A percentile compares a stretch with the other conserved stretches of the same genome.
Evolutionary conservation across 2,329 filamentous ascomycete genomes (phyloP).

Genomic region (Cytospora piceicola): DNA sequence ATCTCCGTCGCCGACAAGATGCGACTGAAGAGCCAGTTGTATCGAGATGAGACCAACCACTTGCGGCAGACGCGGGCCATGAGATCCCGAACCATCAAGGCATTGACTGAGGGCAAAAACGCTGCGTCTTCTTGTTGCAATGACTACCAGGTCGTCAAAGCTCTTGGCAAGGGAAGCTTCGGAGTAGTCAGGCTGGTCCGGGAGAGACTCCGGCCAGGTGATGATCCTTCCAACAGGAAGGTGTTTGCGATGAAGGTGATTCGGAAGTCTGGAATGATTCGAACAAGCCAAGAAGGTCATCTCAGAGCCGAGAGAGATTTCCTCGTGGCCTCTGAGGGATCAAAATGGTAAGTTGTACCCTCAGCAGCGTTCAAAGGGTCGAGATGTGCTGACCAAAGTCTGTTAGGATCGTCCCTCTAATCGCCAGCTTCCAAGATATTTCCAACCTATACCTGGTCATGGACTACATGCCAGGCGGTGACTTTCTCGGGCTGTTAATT

Average conservation of each 20-base stretch:
- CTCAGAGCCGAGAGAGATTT: slow-evolving; percentile 90
- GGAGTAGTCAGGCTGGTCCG: slow-evolving; percentile 87
- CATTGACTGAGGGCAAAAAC: slow-evolving; percentile 17
- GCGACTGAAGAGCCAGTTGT: slow-evolving; percentile 61
- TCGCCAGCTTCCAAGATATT: slow-evolving; percentile 87
- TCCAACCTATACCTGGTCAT: slow-evolving; percentile 89
- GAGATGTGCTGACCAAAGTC: slow-evolving; percentile 26
- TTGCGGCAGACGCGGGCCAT: slow-evolving; percentile 73
- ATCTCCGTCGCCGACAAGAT: slow-evolving; percentile 60
- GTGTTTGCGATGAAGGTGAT: slow-evolving; percentile 98
- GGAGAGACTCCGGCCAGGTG: slow-evolving; percentile 53
- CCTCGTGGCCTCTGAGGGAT: slow-evolving; percentile 84
- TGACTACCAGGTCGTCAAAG: slow-evolving; percentile 79
- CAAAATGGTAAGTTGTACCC: slow-evolving; percentile 63
- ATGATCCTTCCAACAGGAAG: slow-evolving; percentile 49
- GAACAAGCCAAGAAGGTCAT: slow-evolving; percentile 89
- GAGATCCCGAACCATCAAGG: slow-evolving; percentile 59
- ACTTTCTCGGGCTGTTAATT: slow-evolving; percentile 86
- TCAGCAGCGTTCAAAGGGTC: neutral
- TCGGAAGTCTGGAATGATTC: slow-evolving; percentile 89
- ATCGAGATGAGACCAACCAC: slow-evolving; percentile 70
- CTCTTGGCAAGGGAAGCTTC: slow-evolving; percentile 92
- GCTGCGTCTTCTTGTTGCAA: slow-evolving; percentile 36
- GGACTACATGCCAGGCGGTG: slow-evolving; percentile 97
- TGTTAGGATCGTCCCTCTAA: slow-evolving; percentile 77